Base-by-base conservation (phyloP, 495 filamentous ascomycete species). In the Neurospora tetraspora region DNA sequence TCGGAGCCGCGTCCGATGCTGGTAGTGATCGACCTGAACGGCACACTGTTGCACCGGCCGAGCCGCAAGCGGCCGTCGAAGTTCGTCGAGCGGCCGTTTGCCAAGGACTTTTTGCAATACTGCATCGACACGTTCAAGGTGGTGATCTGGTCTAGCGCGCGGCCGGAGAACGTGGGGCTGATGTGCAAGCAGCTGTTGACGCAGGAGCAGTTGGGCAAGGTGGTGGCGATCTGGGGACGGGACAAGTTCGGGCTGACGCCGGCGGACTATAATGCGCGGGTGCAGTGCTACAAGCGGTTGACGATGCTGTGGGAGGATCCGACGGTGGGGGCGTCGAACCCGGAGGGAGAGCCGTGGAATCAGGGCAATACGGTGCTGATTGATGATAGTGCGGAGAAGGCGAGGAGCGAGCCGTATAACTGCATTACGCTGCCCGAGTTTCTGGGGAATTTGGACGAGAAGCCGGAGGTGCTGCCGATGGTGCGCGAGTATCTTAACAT, bases 81-180 rank as follows among this genome's bases (percentile, higher is more conserved):
- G n/a, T 91, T 92, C 78, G 77, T 85, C 4, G 79, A 83, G 65
- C 89, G 96, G 5, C 91, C 91, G 0, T 83, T 85, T 39, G 85
- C 95, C 1, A 68, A 80, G 1, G 37, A 80, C 0, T 98, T 99
- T 82, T 81, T 98, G 1, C 70, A 82, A 2, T 89, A 91, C 74
- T 83, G 91, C 73, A 83, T 94, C 69, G 75, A 85, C 20, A 88
- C 89, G 36, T 92, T 94, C 83, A 84, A 80, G 39, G 91, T 97
- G 18, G 92, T 97, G 82, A 87, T 99, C 71, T 99, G 96, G 95
- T 96, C 94, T 0, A 95, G 92, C 61, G 94, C 96, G 0, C 86
- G 83, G 36, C 90, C 90, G 0, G 72, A 81, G 8, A 98, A 94
- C 71, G 91, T 97, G 1, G 42, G 79, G 0, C 78, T 78, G 7